Conservation (phyloP, 2,329 filamentous ascomycete genomes). For the Xylariaceae sp. region DNA sequence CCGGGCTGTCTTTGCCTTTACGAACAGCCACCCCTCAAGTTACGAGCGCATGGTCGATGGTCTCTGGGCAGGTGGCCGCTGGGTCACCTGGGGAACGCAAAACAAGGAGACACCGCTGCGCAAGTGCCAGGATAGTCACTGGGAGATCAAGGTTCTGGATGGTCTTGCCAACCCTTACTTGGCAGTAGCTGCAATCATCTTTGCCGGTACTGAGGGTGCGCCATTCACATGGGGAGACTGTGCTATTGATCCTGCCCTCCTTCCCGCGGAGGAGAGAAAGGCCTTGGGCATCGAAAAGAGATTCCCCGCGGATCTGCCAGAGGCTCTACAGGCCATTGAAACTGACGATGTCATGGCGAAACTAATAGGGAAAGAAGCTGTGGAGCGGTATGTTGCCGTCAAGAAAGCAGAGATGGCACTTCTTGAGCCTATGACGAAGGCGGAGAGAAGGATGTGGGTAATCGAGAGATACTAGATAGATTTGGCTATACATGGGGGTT, state of each 20-base stretch:
- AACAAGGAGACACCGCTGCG: conserved; percentile 73
- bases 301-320: conserved; percentile 50
- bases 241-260: conserved; percentile 45
- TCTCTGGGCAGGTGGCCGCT: conserved; percentile 72
- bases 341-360: conserved; percentile 42
- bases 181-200: conserved; percentile 56
- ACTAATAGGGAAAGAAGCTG: conserved; percentile 45
- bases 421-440: conserved; percentile 43
- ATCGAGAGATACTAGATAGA: conserved; percentile 56
- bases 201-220: conserved; percentile 52
- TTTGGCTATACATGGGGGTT: neutral
- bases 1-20: conserved; percentile 62
- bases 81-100: conserved; percentile 75
- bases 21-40: conserved; percentile 58
- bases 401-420: conserved; percentile 55
- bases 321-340: conserved; percentile 49
- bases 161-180: conserved; percentile 76
- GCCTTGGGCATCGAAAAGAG: conserved; percentile 48
- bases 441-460: conserved; percentile 52
- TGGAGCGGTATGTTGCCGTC: conserved; percentile 51
- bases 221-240: conserved; percentile 50
- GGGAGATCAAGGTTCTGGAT: conserved; percentile 76
- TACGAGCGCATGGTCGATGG: conserved; percentile 65
- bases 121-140: conserved; percentile 60
- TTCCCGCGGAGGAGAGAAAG: conserved; percentile 43